Conservation (phyloP, 495 filamentous ascomycete genomes). For the Penicillium coprophilum region DNA sequence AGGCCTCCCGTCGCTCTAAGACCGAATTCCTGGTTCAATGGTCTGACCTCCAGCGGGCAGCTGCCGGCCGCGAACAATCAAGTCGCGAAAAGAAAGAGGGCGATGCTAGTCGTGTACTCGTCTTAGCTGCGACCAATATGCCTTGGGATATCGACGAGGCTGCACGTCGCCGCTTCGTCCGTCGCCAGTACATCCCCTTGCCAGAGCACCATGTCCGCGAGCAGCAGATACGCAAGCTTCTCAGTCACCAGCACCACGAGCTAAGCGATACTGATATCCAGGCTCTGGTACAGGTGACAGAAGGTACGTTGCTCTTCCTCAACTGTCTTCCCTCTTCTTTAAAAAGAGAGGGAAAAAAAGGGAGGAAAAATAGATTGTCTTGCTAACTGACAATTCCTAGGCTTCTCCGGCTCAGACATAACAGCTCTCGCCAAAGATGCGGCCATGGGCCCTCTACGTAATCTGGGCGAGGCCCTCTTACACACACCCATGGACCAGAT, state of each 20-base stretch:
- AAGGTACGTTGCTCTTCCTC: conserved; percentile 60
- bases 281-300: conserved; percentile 75
- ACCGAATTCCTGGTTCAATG: conserved; percentile 98
- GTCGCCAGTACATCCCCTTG: conserved; percentile 93
- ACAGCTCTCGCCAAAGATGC: conserved; percentile 97
- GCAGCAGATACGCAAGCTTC: conserved; percentile 70
- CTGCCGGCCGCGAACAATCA: conserved; percentile 77
- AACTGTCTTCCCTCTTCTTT: neutral
- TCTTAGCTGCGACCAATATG: conserved; percentile 93
- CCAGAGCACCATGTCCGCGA: conserved; percentile 80
- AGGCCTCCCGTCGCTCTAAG: conserved; percentile 91
- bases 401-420: conserved; percentile 96
- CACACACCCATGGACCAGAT: conserved; percentile 93
- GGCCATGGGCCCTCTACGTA: conserved; percentile 94
- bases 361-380: no score
- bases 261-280: conserved; percentile 73
- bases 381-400: conserved; percentile 41
- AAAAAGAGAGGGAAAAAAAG: no score
- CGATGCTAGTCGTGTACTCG: conserved; percentile 87
- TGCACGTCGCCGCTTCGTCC: conserved; percentile 85
- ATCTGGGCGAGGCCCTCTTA: conserved; percentile 84
- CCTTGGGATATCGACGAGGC: conserved; percentile 99
- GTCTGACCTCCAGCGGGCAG: conserved; percentile 89
- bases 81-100: conserved; percentile 67
- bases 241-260: conserved; percentile 84